A percentile compares a stretch with the other conserved stretches of the same genome.
These are phyloP conservation scores for Mollisia scopiformis DNA, from an alignment of 2,329 filamentous ascomycete genomes.

Conservation along the genomic window DNA sequence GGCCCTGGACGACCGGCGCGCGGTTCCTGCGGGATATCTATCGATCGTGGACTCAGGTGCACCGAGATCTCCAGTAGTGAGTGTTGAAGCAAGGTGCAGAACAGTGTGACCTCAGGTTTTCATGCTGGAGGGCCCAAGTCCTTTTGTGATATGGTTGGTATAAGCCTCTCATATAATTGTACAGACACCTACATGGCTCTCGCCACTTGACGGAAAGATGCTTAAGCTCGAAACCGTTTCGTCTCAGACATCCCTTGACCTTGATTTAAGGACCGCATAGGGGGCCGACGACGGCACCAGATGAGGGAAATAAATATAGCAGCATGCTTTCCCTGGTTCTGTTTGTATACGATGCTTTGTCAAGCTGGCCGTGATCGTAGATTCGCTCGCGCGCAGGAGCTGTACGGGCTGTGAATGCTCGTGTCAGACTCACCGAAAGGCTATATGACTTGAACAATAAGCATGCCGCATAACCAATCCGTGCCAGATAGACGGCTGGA, in stretches of 20 bases:
- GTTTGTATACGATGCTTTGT: neutral
- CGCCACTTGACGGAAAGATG: constrained; percentile 13
- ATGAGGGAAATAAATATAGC: constrained; percentile 2
- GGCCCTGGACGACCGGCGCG: neutral
- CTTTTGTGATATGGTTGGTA: neutral
- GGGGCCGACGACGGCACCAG: neutral
- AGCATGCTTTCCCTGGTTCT: neutral
- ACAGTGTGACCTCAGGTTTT: too few species aligned
- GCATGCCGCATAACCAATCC: neutral
- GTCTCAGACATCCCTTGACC: constrained; percentile 20
- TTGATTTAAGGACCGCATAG: constrained; percentile 11
- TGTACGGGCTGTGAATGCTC: neutral
- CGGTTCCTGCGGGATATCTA: constrained; percentile 11
- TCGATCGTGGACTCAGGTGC: neutral
- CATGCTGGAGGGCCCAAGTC: too few species aligned
- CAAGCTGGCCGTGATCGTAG: neutral
- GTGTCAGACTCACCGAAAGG: constrained; percentile 9
- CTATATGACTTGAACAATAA: constrained; percentile 13
- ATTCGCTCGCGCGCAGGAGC: neutral
- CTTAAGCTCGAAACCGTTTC: constrained; percentile 27
- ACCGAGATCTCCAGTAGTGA: neutral
- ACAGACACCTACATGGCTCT: neutral
- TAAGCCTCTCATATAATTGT: constrained; percentile 8
- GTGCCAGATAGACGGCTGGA: neutral
- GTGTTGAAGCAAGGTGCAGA: too few species aligned